Base-by-base conservation (phyloP, 2,329 filamentous ascomycete species). In the Mariannaea elegans region DNA sequence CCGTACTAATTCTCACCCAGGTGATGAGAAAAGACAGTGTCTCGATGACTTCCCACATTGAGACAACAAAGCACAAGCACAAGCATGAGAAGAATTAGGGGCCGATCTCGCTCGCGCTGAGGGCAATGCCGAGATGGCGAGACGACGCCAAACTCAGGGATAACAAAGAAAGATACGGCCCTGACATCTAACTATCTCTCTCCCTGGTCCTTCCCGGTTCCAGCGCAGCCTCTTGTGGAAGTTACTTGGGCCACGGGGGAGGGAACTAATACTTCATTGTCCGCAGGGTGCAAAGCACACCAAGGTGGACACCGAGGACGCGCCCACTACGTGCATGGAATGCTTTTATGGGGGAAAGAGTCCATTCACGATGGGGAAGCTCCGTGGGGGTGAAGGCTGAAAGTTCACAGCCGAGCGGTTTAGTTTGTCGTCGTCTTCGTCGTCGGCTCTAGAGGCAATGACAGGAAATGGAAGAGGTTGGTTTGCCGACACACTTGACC, bases 381-480 rank as follows among this genome's bases (percentile, higher is more conserved):
- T 51, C 41, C 47, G 55, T 52, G 54, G 55, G 55, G 47, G 32
- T 34, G 32, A 34, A 50, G 23, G 21, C 13, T 41, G n/a, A 29
- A 27, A 34, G 21, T 13, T 39, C 34, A 50, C 47, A 50, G 24
- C 47, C 47, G 47, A 50, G 19, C 31, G 27, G 44, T 47, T 29
- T 47, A 32, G 44, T n/a, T n/a, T n/a, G 9, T 27, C 5, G 6
- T 27, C 6, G 24, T 27, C 24, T 5, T 27, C 9, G 24, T 14
- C 46, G 32, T 38, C 19, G 46, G 32, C 31, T 49, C 27, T 36
- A 1, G 45, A 24, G 8, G 45, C 29, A 13, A 23, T 27, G 46
- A 38, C 9, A 10, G 19, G 46, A 10, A 3, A 10, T 13, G 21
- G 16, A 19, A 5, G 2, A 5, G 24, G n/a, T 16, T 10, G 16